Base-by-base conservation (phyloP, 139 green algal species). In the Coelastrella sp. region DNA sequence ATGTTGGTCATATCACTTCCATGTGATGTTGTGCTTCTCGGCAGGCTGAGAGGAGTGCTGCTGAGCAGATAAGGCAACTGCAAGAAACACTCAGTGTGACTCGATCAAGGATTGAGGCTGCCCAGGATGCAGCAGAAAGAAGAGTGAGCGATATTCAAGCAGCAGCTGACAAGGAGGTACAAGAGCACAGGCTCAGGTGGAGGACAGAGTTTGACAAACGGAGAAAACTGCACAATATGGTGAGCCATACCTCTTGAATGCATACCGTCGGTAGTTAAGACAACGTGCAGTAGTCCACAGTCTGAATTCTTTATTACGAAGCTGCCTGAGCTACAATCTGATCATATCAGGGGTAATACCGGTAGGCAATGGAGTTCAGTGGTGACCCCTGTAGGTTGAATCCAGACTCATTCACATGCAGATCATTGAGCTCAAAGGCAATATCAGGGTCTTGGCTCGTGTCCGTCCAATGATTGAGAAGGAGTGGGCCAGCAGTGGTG, bases 401-500 rank as follows among this genome's bases (percentile, higher is more conserved):
- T 64, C 21, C 6, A 9, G 21, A n/a, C 53, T 32, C 19, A n/a
- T 64, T 32, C 21, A 27, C n/a, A n/a, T n/a, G n/a, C 84, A 93
- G 88, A 84, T 92, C 6, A 60, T 91, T 32, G 91, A 94, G 86
- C 81, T 93, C 6, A 90, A 90, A 69, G 91, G 91, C 80, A 91
- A 87, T 85, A 94, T 94, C 81, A 87, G 91, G 21, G 90, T 94
- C 79, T 85, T 94, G 59, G 92, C 88, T 51, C 86, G 91, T 35
- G 74, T 94, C 23, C 85, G 91, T 6, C 91, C 91, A 11, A 51
- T 93, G 35, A 51, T 91, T 15, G 81, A 85, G 25, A 91, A 89
- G 59, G 90, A 92, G 79, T 72, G 38, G 15, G 13, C 43, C 38
- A 72, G 73, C 45, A 32, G 23, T 72, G 69, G 77, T 68, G 23